Percentiles rank a stretch among this genome's conserved stretches.
phyloP scores from a whole-genome alignment of 2,329 filamentous ascomycete genomes.

The Fusarium mangiferae region DNA sequence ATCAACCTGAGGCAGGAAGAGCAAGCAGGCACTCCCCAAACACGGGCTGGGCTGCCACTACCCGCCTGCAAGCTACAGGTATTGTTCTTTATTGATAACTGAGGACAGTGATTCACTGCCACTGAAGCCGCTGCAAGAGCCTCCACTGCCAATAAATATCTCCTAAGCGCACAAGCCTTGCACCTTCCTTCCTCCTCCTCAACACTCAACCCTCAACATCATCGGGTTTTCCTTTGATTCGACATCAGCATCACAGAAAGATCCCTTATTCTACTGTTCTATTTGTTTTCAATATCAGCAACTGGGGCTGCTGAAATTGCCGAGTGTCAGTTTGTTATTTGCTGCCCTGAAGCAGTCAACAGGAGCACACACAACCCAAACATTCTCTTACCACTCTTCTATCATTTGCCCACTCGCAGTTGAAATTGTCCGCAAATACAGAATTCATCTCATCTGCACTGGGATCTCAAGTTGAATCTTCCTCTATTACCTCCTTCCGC shows the following conservation, averaged over 20 bases:
- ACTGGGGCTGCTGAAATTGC: background rate
- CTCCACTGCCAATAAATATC: background rate
- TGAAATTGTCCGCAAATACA: background rate
- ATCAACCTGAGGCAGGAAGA: background rate
- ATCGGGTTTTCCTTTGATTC: background rate
- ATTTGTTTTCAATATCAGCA: background rate
- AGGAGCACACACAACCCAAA: background rate
- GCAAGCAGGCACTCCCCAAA: background rate
- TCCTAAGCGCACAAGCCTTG: background rate
- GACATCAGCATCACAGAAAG: background rate
- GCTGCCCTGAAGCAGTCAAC: background rate
- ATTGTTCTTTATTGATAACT: background rate
- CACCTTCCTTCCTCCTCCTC: background rate
- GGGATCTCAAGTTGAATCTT: background rate
- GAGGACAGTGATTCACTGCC: conserved; percentile 23
- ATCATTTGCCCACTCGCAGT: background rate
- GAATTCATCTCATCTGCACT: too few species aligned
- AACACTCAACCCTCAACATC: conserved; percentile 4
- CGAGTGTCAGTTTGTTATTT: background rate
- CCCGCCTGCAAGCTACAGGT: background rate
- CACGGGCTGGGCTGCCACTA: background rate
- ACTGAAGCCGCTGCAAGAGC: background rate
- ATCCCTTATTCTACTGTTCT: fast-evolving
- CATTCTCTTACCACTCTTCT: background rate
- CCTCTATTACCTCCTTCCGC: background rate